phyloP scores from a whole-genome alignment of 768 basidiomycete species.

The Boletus sp. region DNA sequence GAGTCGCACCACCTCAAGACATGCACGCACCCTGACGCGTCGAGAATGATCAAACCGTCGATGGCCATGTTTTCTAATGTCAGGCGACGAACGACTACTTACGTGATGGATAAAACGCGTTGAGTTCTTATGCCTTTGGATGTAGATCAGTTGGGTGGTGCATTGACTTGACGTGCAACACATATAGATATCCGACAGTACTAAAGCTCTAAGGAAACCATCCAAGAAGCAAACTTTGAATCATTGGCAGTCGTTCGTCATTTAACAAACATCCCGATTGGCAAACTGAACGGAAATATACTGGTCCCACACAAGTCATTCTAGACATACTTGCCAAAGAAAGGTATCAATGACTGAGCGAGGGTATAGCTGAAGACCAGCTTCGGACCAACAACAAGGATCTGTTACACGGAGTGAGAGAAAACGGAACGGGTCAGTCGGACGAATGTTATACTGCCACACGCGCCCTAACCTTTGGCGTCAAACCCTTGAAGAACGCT shows the following conservation, averaged over 20 bases:
- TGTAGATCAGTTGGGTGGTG: background rate
- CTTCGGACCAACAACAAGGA: slow-evolving; percentile 95
- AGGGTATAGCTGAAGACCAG: slow-evolving; percentile 98
- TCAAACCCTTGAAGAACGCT: slow-evolving; percentile 95
- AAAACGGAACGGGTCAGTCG: slow-evolving; percentile 5
- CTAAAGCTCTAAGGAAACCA: slow-evolving; percentile 12
- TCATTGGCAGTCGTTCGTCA: background rate
- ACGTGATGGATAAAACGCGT: background rate
- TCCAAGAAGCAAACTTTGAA: background rate
- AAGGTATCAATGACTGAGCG: slow-evolving; percentile 92
- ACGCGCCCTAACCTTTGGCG: slow-evolving; percentile 71
- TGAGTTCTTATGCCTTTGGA: background rate
- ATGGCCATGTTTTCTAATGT: slow-evolving; percentile 52
- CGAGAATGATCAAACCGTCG: slow-evolving; percentile 79
- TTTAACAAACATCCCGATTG: background rate
- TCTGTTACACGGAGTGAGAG: slow-evolving; percentile 41
- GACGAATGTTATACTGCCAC: background rate
- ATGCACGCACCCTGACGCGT: slow-evolving; percentile 67
- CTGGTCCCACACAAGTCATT: background rate
- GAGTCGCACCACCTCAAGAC: background rate
- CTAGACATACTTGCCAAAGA: slow-evolving; percentile 83
- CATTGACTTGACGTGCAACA: slow-evolving; percentile 3
- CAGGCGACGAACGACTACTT: background rate
- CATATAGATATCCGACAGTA: slow-evolving; percentile 7
- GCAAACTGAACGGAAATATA: background rate